Evolutionary conservation across 768 basidiomycete species (phyloP).

Genomic region (Psilocybe azurescens): DNA sequence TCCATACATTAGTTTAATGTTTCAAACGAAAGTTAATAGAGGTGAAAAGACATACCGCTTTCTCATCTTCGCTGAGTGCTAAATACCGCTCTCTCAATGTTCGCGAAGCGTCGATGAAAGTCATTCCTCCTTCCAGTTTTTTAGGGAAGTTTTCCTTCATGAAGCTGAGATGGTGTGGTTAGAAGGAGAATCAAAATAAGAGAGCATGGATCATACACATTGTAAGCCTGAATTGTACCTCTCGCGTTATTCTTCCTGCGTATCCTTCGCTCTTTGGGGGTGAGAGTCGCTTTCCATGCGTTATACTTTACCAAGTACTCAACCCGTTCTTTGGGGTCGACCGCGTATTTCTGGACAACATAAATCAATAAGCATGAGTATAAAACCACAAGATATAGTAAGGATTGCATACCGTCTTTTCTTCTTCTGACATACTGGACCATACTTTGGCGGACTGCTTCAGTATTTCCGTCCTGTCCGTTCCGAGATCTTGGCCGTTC

Average conservation of each 20-base stretch:
- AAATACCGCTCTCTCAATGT: neutral
- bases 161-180: neutral
- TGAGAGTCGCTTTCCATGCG: neutral
- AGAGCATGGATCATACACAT: neutral
- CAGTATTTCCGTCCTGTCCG: neutral
- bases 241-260: neutral
- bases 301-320: neutral
- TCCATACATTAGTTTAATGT: neutral
- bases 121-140: neutral
- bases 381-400: neutral
- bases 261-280: neutral
- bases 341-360: neutral
- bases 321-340: neutral
- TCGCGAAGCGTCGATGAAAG: neutral
- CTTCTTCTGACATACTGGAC: neutral
- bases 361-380: neutral
- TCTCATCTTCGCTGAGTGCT: neutral
- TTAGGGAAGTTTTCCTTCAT: neutral
- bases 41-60: neutral
- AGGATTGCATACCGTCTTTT: neutral
- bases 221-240: neutral
- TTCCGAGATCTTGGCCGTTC: too few relatives aligned
- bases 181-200: neutral
- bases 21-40: neutral
- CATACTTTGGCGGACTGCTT: neutral